Percentiles rank a stretch among this genome's conserved stretches.
phyloP scores from a whole-genome alignment of 345 rosid genomes.

The Eutrema japonicum region DNA sequence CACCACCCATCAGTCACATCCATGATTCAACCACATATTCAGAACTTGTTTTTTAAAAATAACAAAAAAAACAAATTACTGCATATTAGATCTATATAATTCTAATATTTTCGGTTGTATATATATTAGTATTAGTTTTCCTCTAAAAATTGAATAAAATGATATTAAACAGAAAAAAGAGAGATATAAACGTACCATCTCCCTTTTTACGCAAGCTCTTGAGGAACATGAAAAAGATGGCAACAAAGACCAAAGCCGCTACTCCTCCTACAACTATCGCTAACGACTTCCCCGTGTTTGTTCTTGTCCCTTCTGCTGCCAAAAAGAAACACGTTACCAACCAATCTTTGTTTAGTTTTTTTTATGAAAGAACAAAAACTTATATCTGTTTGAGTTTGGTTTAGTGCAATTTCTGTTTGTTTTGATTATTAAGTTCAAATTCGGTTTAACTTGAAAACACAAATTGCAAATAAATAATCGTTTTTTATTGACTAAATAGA shows the following conservation, averaged over 20 bases:
- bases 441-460: neutral
- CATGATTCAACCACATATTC: neutral
- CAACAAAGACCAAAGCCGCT: constrained; percentile 52
- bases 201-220: constrained; percentile 52
- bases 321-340: neutral
- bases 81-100: too few species aligned
- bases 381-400: neutral
- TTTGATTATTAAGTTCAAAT: neutral
- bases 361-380: too few species aligned
- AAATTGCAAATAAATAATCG: neutral
- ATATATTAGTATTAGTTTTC: neutral
- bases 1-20: neutral
- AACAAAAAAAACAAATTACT: too few species aligned
- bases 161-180: neutral
- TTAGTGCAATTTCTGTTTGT: too few species aligned
- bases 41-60: too few species aligned
- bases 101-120: neutral
- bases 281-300: constrained; percentile 46
- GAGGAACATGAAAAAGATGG: constrained; percentile 46
- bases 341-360: neutral
- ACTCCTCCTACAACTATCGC: constrained; percentile 78
- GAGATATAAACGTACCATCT: constrained; percentile 43
- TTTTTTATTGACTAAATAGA: neutral
- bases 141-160: neutral
- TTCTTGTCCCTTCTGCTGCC: constrained; percentile 34